Percentiles rank a stretch among this genome's conserved stretches.
These are phyloP conservation scores for Halophytophthora batemanensis DNA, from an alignment of 352 stramenopile species.

Conservation along the genomic window DNA sequence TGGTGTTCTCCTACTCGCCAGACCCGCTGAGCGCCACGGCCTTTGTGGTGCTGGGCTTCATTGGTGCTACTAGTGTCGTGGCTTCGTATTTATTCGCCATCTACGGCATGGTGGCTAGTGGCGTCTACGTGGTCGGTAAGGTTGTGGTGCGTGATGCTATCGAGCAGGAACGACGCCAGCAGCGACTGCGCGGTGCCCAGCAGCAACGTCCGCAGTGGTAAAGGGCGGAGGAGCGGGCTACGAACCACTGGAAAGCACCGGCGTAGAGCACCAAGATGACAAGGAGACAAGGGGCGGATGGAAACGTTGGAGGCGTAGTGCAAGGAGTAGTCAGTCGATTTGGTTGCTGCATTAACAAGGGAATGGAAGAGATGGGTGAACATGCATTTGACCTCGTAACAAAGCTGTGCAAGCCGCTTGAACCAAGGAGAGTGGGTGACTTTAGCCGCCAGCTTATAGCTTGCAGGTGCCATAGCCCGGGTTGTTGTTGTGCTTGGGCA, in stretches of 20 bases:
- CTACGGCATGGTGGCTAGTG: slow-evolving; percentile 82
- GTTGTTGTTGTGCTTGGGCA: slow-evolving; percentile 78
- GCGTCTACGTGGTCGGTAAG: slow-evolving; percentile 79
- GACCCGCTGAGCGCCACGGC: slow-evolving; percentile 70
- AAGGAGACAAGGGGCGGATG: background rate
- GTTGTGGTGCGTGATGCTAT: slow-evolving; percentile 70
- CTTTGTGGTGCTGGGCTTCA: slow-evolving; percentile 71
- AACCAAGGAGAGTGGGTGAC: no score
- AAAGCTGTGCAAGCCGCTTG: no score
- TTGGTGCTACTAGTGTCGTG: slow-evolving; percentile 74
- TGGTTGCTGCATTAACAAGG: no score
- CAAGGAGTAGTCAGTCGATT: no score
- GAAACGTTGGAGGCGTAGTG: no score
- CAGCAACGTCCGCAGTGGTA: slow-evolving; percentile 32
- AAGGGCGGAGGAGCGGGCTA: background rate
- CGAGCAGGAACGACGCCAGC: slow-evolving; percentile 65
- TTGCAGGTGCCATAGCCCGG: slow-evolving; percentile 78
- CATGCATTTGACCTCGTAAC: no score
- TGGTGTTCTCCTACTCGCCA: slow-evolving; percentile 84
- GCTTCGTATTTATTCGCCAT: slow-evolving; percentile 85
- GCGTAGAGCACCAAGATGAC: background rate
- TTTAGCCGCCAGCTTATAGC: slow-evolving; percentile 25
- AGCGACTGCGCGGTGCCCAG: slow-evolving; percentile 42
- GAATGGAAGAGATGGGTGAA: no score
- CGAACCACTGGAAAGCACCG: no score